phyloP scores from a whole-genome alignment of 306 rosid genomes.

The Cicer cuneatum region DNA sequence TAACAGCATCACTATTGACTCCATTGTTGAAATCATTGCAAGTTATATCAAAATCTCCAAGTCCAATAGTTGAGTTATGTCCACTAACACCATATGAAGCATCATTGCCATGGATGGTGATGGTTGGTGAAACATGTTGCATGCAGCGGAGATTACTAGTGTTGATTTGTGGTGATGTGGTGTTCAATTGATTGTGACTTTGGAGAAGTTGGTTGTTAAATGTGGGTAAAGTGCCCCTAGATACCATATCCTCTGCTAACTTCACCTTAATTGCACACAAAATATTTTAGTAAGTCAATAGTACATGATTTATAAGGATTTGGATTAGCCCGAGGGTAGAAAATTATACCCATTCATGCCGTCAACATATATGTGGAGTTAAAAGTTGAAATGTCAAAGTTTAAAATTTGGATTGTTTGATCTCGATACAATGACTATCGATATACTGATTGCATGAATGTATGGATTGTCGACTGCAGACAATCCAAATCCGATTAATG shows the following conservation, averaged over 20 bases:
- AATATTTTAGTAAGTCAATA: background rate
- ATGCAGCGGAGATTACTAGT: conserved; percentile 39
- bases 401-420: too few relatives aligned
- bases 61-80: conserved; percentile 51
- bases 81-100: conserved; percentile 54
- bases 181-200: conserved; percentile 57
- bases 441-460: too few relatives aligned
- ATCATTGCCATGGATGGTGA: conserved; percentile 63
- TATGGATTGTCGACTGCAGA: too few relatives aligned
- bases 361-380: too few relatives aligned
- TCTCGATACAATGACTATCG: too few relatives aligned
- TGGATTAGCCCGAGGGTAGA: too few relatives aligned
- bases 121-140: conserved; percentile 66
- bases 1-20: conserved; percentile 55
- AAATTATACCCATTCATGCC: too few relatives aligned
- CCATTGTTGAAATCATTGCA: conserved; percentile 53
- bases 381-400: too few relatives aligned
- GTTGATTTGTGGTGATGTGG: conserved; percentile 51
- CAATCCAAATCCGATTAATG: too few relatives aligned
- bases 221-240: conserved; percentile 69
- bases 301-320: background rate
- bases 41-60: conserved; percentile 49
- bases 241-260: conserved; percentile 88
- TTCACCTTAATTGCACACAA: conserved; percentile 63
- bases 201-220: conserved; percentile 61